A percentile compares a stretch with the other conserved stretches of the same genome.
Conservation (phyloP, 2,329 filamentous ascomycete species). For the Trichoderma sp. region DNA sequence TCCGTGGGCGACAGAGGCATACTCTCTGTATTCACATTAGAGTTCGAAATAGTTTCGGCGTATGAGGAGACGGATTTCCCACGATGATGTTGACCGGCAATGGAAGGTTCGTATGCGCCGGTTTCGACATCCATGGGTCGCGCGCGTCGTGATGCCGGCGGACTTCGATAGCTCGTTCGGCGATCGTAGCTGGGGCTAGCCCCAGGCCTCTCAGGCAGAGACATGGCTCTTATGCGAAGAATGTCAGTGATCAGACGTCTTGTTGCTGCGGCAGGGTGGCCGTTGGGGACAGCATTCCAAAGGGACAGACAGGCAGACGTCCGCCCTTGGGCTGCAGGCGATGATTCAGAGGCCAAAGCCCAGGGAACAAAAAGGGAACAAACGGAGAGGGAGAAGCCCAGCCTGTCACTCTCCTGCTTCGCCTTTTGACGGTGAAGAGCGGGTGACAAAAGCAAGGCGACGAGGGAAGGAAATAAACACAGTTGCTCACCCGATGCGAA, state of each 20-base stretch:
- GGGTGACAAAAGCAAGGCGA: not conserved
- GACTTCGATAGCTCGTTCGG: conserved; percentile 63
- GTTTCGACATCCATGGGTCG: conserved; percentile 69
- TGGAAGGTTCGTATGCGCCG: conserved; percentile 47
- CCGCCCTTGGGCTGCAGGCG: conserved; percentile 13
- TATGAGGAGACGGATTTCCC: conserved; percentile 57
- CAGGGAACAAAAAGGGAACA: not conserved
- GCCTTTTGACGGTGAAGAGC: not conserved
- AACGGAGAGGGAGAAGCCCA: not conserved
- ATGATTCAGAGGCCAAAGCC: not conserved
- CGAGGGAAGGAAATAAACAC: not conserved
- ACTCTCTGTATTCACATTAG: conserved; percentile 55
- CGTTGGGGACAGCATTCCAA: conserved; percentile 8
- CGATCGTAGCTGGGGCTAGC: conserved; percentile 59
- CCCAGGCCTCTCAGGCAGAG: conserved; percentile 62
- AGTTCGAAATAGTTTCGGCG: conserved; percentile 54
- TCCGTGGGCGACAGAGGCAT: conserved; percentile 51
- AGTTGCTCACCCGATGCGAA: conserved; percentile 12
- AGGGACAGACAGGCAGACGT: conserved; percentile 1
- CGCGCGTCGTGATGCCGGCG: conserved; percentile 62
- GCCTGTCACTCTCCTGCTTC: not conserved
- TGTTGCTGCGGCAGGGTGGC: conserved; percentile 6
- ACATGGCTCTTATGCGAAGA: conserved; percentile 47
- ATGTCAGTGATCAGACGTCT: conserved; percentile 9
- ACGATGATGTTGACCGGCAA: conserved; percentile 48